Conservation (phyloP, 768 basidiomycete genomes). For the Termitomyces sp. region DNA sequence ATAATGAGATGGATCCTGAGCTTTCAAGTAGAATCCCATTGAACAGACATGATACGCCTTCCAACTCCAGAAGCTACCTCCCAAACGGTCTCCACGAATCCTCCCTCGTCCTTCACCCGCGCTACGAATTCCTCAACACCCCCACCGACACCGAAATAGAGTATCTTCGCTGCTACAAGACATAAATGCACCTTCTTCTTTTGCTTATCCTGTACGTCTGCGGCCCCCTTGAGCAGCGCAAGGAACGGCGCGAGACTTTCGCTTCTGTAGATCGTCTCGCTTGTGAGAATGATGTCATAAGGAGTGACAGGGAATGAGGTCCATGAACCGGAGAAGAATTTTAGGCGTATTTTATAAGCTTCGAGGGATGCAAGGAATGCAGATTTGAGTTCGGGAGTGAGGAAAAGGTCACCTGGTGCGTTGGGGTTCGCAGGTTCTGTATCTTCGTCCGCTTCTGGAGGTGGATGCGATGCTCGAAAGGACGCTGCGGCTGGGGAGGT, state of each 20-base stretch:
- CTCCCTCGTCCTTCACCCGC: conserved; percentile 40
- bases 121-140: conserved; percentile 71
- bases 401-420: conserved; percentile 40
- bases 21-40: conserved; percentile 34
- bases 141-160: conserved; percentile 96
- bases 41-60: conserved; percentile 59
- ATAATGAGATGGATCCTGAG: background rate
- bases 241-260: conserved; percentile 60
- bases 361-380: conserved; percentile 61
- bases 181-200: conserved; percentile 30
- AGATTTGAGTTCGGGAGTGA: conserved; percentile 55
- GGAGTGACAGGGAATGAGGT: conserved; percentile 34
- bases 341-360: conserved; percentile 48
- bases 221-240: conserved; percentile 32
- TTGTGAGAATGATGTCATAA: conserved; percentile 78
- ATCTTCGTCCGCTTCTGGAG: conserved; percentile 6
- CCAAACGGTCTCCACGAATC: conserved; percentile 54
- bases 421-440: conserved; percentile 16
- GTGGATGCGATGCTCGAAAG: conserved; percentile 28
- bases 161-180: conserved; percentile 83
- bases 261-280: conserved; percentile 86
- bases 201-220: conserved; percentile 22
- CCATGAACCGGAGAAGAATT: conserved; percentile 87
- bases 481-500: conserved; percentile 49
- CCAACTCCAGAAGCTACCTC: conserved; percentile 66